A percentile compares a stretch with the other conserved stretches of the same genome.
These are phyloP conservation scores for Penicillium waksmanii DNA, from an alignment of 495 filamentous ascomycete genomes.

Conservation along the genomic window DNA sequence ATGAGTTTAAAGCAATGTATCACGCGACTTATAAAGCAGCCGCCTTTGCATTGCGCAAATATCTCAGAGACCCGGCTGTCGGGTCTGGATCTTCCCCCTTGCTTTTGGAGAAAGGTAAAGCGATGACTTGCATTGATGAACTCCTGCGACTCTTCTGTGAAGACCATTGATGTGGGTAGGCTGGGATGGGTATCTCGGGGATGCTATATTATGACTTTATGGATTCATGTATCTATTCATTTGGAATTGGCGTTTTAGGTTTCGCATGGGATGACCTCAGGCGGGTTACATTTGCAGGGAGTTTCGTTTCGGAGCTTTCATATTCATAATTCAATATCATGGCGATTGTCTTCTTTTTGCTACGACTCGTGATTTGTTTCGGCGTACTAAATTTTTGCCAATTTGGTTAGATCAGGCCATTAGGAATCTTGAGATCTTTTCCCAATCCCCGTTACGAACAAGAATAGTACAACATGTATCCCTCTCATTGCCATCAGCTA, in stretches of 20 bases:
- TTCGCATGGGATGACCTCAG: neutral
- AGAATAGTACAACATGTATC: too few relatives aligned
- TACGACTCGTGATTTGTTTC: too few relatives aligned
- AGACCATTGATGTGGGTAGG: conserved; percentile 32
- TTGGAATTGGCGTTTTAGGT: conserved; percentile 8
- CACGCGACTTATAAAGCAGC: conserved; percentile 67
- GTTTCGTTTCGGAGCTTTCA: neutral
- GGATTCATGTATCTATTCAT: conserved; percentile 19
- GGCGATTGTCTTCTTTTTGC: too few relatives aligned
- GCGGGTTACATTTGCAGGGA: neutral
- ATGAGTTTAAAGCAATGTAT: conserved; percentile 68
- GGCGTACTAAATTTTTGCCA: too few relatives aligned
- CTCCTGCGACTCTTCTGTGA: conserved; percentile 50
- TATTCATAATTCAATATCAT: too few relatives aligned
- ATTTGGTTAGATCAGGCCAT: too few relatives aligned
- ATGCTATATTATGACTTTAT: conserved; percentile 25
- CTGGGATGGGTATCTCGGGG: neutral
- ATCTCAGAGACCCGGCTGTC: conserved; percentile 37
- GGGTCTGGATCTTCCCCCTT: conserved; percentile 23
- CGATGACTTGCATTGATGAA: conserved; percentile 52
- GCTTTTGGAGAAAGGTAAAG: conserved; percentile 44
- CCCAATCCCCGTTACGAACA: too few relatives aligned
- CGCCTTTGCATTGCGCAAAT: conserved; percentile 58
- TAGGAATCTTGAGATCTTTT: too few relatives aligned
- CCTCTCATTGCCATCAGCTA: too few relatives aligned